Conservation (phyloP, 345 rosid genomes). For the Dipteronia sinensis region DNA sequence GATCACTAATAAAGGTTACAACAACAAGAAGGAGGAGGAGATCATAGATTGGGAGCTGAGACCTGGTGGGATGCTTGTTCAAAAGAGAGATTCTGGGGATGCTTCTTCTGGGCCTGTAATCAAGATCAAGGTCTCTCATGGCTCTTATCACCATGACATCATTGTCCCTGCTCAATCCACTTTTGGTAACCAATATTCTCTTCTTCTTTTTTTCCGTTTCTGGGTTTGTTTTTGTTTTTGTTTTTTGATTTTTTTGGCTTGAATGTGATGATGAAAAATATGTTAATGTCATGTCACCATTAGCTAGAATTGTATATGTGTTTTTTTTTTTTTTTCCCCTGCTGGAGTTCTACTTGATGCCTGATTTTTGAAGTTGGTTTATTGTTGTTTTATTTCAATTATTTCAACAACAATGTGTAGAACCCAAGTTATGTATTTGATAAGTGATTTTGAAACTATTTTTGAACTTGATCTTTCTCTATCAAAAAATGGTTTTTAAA, state of each 20-base stretch:
- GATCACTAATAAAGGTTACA: constrained; percentile 8
- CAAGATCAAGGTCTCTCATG: constrained; percentile 48
- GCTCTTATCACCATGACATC: constrained; percentile 38
- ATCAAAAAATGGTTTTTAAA: background rate
- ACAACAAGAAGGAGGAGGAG: constrained; percentile 21
- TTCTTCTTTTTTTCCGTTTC: background rate
- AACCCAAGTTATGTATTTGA: background rate
- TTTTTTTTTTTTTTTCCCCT: background rate
- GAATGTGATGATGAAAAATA: background rate
- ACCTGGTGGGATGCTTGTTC: constrained; percentile 64
- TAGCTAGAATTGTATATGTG: no score
- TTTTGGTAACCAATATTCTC: constrained; percentile 32
- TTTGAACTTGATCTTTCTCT: constrained; percentile 1
- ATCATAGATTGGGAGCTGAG: constrained; percentile 49
- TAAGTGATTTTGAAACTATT: background rate
- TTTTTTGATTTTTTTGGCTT: no score
- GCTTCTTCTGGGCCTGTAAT: constrained; percentile 36
- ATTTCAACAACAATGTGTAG: background rate
- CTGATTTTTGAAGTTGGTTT: background rate
- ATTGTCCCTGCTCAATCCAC: constrained; percentile 44
- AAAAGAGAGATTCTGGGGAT: constrained; percentile 41
- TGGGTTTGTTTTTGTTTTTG: background rate
- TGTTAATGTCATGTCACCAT: background rate
- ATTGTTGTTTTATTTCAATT: background rate
- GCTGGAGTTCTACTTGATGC: constrained; percentile 6